These are phyloP conservation scores for Cystobasidium slooffiae DNA, from an alignment of 1,284 basidiomycete genomes.

Conservation along the genomic window DNA sequence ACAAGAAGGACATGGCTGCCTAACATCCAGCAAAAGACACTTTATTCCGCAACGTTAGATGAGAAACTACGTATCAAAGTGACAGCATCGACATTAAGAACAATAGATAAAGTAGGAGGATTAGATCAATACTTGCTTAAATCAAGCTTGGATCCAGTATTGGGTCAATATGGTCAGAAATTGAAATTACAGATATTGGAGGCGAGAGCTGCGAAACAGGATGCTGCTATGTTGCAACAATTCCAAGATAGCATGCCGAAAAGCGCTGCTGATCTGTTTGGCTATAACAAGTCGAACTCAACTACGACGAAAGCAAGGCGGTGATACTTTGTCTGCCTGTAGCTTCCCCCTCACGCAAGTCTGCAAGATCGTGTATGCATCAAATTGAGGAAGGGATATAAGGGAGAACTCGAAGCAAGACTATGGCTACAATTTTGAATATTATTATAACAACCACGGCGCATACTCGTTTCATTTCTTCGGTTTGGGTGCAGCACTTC, in stretches of 20 bases:
- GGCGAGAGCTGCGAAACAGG: conserved; percentile 1
- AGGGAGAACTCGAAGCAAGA: too few species aligned
- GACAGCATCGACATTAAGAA: conserved; percentile 72
- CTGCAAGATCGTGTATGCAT: too few species aligned
- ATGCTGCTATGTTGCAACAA: neutral
- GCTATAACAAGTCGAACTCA: too few species aligned
- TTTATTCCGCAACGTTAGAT: conserved; percentile 70
- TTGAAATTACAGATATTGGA: conserved; percentile 61
- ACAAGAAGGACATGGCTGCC: conserved; percentile 88
- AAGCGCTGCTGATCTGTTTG: neutral
- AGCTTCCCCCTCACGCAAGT: too few species aligned
- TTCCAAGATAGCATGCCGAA: neutral
- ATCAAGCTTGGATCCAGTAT: conserved; percentile 61
- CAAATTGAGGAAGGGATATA: too few species aligned
- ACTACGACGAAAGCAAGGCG: too few species aligned
- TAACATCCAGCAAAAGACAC: conserved; percentile 75
- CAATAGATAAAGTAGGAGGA: conserved; percentile 81
- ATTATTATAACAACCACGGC: too few species aligned
- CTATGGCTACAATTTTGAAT: too few species aligned
- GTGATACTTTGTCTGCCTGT: too few species aligned
- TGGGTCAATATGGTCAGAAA: conserved; percentile 76
- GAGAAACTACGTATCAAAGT: conserved; percentile 68
- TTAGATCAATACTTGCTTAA: conserved; percentile 75
- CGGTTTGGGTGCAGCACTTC: too few species aligned
- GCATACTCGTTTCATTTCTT: too few species aligned